Conservation (phyloP, 352 stramenopile species). For the Phytophthora pistaciae region DNA sequence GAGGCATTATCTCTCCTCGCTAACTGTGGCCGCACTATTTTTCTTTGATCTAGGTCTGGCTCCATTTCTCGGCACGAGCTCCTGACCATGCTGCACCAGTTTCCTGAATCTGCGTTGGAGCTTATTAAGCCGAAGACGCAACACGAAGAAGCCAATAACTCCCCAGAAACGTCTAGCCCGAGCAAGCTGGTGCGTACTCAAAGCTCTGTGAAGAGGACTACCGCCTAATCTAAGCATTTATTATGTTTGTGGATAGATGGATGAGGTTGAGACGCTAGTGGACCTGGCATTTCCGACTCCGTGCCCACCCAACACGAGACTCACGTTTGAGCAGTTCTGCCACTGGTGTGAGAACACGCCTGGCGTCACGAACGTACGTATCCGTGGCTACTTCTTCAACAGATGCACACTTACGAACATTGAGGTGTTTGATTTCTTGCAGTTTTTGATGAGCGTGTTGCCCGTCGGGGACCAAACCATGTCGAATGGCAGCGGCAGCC, state of each 20-base stretch:
- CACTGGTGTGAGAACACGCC: conserved; percentile 87
- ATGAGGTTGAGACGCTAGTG: conserved; percentile 87
- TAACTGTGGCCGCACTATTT: conserved; percentile 25
- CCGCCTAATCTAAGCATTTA: background rate
- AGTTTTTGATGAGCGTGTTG: conserved; percentile 86
- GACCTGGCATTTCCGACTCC: conserved; percentile 72
- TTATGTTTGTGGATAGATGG: conserved; percentile 38
- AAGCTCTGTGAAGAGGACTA: background rate
- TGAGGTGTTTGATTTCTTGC: background rate
- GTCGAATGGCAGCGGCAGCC: conserved; percentile 15
- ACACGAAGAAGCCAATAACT: conserved; percentile 19
- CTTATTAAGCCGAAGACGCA: conserved; percentile 53
- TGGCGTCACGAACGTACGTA: conserved; percentile 71
- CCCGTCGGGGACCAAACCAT: conserved; percentile 62
- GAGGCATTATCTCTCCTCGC: conserved; percentile 7
- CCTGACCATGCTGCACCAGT: conserved; percentile 88
- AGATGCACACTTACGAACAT: background rate
- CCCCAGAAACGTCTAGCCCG: conserved; percentile 17
- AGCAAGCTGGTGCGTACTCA: conserved; percentile 33
- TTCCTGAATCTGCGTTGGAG: conserved; percentile 77
- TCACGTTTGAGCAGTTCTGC: conserved; percentile 91
- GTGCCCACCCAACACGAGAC: conserved; percentile 51
- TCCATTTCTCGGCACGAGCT: conserved; percentile 91
- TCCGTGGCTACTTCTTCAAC: background rate
- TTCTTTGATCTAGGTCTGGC: conserved; percentile 48